These are phyloP conservation scores for Antitrichia curtipendula DNA, from an alignment of 225 moss, liverwort and hornwort species.

Conservation along the genomic window DNA sequence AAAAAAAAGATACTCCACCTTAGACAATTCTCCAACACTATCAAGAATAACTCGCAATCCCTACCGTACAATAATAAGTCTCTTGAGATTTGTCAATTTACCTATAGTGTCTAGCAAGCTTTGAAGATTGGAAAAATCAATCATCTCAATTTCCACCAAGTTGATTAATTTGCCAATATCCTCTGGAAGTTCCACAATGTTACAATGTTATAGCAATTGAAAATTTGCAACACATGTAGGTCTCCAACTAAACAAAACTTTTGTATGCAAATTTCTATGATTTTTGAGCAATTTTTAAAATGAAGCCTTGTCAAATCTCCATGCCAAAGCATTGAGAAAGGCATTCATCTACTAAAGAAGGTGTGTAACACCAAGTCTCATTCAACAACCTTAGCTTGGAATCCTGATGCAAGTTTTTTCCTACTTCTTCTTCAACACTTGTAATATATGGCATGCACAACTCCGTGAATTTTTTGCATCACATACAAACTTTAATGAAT, in stretches of 20 bases:
- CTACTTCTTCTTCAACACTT: not conserved
- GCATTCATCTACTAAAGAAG: not conserved
- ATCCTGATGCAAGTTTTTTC: rapidly evolving
- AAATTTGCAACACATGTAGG: not conserved
- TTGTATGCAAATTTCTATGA: not conserved
- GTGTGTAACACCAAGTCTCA: rapidly evolving
- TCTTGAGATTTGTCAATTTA: not conserved
- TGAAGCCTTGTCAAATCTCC: not conserved
- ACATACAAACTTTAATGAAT: not conserved
- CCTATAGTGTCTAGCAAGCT: not conserved
- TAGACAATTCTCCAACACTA: not conserved
- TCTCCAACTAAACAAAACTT: not conserved
- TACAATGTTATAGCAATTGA: too few relatives aligned
- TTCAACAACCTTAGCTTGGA: not conserved
- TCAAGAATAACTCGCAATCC: not conserved
- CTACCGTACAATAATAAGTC: not conserved
- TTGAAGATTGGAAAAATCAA: rapidly evolving
- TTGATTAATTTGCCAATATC: not conserved
- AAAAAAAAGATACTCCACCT: not conserved
- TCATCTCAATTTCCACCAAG: not conserved
- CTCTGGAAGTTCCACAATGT: not conserved
- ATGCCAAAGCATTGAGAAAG: not conserved
- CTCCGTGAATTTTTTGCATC: not conserved
- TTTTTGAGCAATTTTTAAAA: rapidly evolving
- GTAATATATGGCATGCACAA: not conserved